A percentile compares a stretch with the other conserved stretches of the same genome.
phyloP scores from a whole-genome alignment of 345 rosid species.

The Camelina sativa region DNA sequence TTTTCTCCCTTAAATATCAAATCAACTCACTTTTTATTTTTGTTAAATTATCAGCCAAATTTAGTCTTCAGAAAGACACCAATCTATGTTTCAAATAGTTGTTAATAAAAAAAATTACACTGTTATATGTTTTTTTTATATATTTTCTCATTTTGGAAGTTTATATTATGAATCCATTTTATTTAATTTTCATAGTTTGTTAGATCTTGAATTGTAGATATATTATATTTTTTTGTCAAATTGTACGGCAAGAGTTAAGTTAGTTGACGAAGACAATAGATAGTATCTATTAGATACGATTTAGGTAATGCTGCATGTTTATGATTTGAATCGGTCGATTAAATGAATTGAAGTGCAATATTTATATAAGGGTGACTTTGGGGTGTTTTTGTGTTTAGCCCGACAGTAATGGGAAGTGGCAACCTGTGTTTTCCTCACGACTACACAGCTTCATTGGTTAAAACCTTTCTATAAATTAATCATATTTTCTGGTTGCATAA shows the following conservation, averaged over 20 bases:
- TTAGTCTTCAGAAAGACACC: background rate
- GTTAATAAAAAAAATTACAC: too few species aligned
- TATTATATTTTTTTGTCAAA: background rate
- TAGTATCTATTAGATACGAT: slow-evolving; percentile 8
- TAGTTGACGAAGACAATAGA: slow-evolving; percentile 21
- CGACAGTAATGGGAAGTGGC: slow-evolving; percentile 35
- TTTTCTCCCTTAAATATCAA: background rate
- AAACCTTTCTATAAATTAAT: background rate
- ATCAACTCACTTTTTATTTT: slow-evolving; percentile 13
- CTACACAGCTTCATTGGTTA: slow-evolving; percentile 23
- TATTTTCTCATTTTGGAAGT: background rate
- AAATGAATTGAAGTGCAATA: background rate
- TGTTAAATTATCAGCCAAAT: background rate
- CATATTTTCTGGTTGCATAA: background rate
- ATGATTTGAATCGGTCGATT: slow-evolving; percentile 15
- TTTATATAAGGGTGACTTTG: slow-evolving; percentile 4
- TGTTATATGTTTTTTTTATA: too few species aligned
- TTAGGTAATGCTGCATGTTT: slow-evolving; percentile 36
- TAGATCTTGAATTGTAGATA: background rate
- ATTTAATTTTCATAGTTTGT: background rate
- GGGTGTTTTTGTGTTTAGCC: background rate
- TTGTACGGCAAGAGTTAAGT: background rate
- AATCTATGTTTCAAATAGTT: background rate
- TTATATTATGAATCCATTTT: background rate
- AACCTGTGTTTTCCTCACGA: slow-evolving; percentile 39